phyloP scores from a whole-genome alignment of 345 rosid genomes.

The Camelina laxa region DNA sequence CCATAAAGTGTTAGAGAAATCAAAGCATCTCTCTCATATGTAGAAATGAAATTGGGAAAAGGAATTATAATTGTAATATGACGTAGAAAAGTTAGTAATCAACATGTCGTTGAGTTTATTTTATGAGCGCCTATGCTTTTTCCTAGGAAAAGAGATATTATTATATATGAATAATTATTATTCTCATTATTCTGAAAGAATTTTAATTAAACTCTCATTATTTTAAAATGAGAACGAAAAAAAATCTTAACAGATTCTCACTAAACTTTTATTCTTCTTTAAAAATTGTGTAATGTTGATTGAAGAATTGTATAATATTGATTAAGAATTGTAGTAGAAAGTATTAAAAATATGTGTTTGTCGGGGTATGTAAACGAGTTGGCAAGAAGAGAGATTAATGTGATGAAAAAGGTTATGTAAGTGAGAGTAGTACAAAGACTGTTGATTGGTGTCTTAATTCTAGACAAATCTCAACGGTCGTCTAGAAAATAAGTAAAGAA shows the following conservation, averaged over 20 bases:
- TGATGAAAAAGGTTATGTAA: constrained; percentile 8
- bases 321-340: not conserved
- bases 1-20: not conserved
- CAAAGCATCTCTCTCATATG: not conserved
- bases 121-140: not conserved
- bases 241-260: not conserved
- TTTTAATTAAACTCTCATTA: not conserved
- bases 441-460: constrained; percentile 25
- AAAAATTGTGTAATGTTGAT: not conserved
- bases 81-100: not conserved
- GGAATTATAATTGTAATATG: not conserved
- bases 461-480: constrained; percentile 47
- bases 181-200: too few relatives aligned
- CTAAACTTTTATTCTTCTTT: not conserved
- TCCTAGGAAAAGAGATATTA: not conserved
- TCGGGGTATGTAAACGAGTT: not conserved
- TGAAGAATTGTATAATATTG: too few relatives aligned
- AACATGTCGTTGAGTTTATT: not conserved
- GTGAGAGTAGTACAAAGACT: not conserved
- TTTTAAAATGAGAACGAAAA: not conserved
- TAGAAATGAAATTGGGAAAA: not conserved
- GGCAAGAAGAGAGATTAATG: not conserved
- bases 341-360: not conserved
- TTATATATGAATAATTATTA: too few relatives aligned
- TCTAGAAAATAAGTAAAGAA: constrained; percentile 43